Evolutionary conservation across 805 yeast genomes (phyloP).

Genomic region (Saccharomycopsis oosterbeekiorum): DNA sequence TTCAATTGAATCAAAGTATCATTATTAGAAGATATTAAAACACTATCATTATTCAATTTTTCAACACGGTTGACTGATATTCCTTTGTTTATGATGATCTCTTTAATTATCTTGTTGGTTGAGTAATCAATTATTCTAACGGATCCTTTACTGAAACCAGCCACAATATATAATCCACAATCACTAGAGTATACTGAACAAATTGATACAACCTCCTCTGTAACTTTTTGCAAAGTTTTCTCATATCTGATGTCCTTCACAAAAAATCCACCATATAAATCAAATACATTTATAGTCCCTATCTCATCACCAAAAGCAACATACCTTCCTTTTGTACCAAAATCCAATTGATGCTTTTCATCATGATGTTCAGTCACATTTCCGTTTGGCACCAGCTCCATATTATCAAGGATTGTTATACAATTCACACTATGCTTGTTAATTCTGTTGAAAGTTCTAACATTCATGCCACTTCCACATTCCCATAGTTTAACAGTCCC

Average conservation of each 20-base stretch:
- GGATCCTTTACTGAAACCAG: not conserved
- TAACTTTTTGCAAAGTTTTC: not conserved
- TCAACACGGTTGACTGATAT: slow-evolving; percentile 18
- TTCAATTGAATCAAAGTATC: slow-evolving; percentile 6
- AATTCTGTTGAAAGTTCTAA: slow-evolving; percentile 33
- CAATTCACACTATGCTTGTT: slow-evolving; percentile 27
- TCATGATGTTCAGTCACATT: not conserved
- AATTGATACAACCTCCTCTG: not conserved
- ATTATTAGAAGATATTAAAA: slow-evolving; percentile 8
- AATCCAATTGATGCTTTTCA: slow-evolving; percentile 30
- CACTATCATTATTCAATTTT: not conserved
- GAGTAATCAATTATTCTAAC: not conserved
- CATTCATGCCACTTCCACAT: slow-evolving; percentile 42
- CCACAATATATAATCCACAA: not conserved
- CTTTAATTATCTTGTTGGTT: slow-evolving; percentile 7
- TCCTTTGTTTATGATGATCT: slow-evolving; percentile 19
- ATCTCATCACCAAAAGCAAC: slow-evolving; percentile 34
- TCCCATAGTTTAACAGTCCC: slow-evolving; percentile 61
- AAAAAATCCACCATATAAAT: slow-evolving; percentile 21
- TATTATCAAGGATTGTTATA: slow-evolving; percentile 24
- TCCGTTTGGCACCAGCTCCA: not conserved
- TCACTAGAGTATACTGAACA: not conserved
- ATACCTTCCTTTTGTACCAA: slow-evolving; percentile 37
- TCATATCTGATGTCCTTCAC: not conserved
- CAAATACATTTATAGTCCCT: slow-evolving; percentile 34